Percentiles rank a stretch among this genome's conserved stretches.
phyloP scores from a whole-genome alignment of 2,329 filamentous ascomycete species.

The Onygenales sp. region DNA sequence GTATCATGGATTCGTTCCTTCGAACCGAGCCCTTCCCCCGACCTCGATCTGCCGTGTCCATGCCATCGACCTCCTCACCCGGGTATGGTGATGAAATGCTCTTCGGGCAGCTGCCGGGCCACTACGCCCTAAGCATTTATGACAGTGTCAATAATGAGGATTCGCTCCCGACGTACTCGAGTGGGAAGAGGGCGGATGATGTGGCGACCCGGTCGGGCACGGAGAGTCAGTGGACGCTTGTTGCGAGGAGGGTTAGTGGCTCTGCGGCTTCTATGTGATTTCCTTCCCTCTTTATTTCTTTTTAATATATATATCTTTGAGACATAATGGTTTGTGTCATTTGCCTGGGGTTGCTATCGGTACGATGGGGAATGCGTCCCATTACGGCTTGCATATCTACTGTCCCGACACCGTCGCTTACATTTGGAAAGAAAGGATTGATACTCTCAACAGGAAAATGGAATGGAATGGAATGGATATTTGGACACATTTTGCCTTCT shows the following conservation, averaged over 20 bases:
- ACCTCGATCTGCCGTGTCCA: not conserved
- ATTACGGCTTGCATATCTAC: no score
- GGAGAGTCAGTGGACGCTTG: constrained; percentile 10
- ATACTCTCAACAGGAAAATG: no score
- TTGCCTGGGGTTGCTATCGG: no score
- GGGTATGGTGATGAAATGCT: constrained; percentile 10
- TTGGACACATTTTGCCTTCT: not conserved
- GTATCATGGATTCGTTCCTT: not conserved
- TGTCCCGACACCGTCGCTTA: no score
- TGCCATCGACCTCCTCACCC: no score
- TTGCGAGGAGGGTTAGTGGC: constrained; percentile 4
- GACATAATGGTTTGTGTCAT: no score
- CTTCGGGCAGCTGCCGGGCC: constrained; percentile 12
- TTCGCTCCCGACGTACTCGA: constrained; percentile 6
- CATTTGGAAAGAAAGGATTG: no score
- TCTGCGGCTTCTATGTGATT: not conserved
- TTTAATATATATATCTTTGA: no score
- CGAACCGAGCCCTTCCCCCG: not conserved
- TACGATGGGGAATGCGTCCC: no score
- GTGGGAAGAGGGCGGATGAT: constrained; percentile 4
- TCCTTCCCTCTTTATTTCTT: no score
- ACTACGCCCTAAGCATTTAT: constrained; percentile 8
- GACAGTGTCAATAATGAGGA: constrained; percentile 5
- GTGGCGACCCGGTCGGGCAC: constrained; percentile 7
- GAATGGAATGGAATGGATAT: not conserved